Evolutionary conservation across 2,329 filamentous ascomycete genomes (phyloP), one percentile per base, ranked within the genome.

Genomic region (Bertia moriformis): DNA sequence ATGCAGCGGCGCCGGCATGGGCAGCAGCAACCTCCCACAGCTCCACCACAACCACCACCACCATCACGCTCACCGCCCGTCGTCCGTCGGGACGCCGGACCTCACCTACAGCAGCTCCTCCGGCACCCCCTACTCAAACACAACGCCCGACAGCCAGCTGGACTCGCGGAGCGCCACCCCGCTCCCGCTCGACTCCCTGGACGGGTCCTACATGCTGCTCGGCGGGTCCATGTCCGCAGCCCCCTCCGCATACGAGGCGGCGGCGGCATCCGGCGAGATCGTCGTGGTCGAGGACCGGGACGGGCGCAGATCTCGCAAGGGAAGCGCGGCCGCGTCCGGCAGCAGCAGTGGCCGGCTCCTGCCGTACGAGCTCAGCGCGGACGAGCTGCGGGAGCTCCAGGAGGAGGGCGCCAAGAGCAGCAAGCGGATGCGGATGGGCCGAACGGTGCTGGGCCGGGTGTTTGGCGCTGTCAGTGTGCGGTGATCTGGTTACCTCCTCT

Each of bases 161-260:
- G 7, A 62, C 43, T 67, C 64, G 10, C 61, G 65, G 30, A 61
- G 62, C n/a, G 45, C 48, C 1, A 44, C 42, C 39, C 60, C 63
- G 4, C 67, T 55, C 12, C 55, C 63, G 24, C 64, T 63, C 47
- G 57, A 65, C 41, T n/a, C n/a, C n/a, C 66, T 63, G 42, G 22
- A 27, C 22, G n/a, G 22, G 7, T 27, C 22, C n/a, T 27, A 27
- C n/a, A 27, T 27, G 22, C n/a, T 10, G 7, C 7, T n/a, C 22
- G n/a, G n/a, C n/a, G 22, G n/a, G 7, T 7, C 7, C 22, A n/a
- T 27, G 7, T 10, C 22, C 7, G n/a, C 63, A 62, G 24, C 62
- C 64, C n/a, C n/a, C n/a, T n/a, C n/a, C n/a, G n/a, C n/a, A n/a
- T 2, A 67, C 68, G 2, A 75, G 71, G 2, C 71, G 71, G 1